Evolutionary conservation across 2,329 filamentous ascomycete genomes (phyloP).

Genomic region (Alternaria panax): DNA sequence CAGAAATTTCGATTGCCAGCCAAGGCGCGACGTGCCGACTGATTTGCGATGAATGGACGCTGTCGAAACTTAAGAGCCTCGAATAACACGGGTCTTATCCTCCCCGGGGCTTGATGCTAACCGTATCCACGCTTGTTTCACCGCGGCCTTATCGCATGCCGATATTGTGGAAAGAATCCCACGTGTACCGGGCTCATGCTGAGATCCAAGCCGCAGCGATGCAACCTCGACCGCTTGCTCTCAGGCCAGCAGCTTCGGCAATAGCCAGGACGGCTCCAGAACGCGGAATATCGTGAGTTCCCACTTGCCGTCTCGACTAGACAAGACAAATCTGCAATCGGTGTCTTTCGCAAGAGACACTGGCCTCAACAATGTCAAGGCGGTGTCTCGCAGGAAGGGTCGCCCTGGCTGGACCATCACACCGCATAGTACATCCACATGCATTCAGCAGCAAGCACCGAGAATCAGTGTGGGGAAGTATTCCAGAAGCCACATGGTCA

Average conservation of each 20-base stretch:
- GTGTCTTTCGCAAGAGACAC: constrained; percentile 16
- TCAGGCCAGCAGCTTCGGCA: constrained; percentile 25
- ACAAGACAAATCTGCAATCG: constrained; percentile 33
- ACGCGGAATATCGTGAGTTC: constrained; percentile 36
- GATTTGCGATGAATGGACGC: constrained; percentile 13
- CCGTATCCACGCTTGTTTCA: constrained; percentile 11
- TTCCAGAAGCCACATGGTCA: constrained; percentile 38
- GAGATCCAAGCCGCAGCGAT: constrained; percentile 27
- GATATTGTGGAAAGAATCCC: constrained; percentile 11
- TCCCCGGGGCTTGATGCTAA: constrained; percentile 12
- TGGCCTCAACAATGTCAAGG: constrained; percentile 27
- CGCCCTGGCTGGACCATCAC: constrained; percentile 32
- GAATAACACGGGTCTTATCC: constrained; percentile 6
- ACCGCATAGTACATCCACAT: constrained; percentile 30
- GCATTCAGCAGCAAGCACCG: constrained; percentile 27
- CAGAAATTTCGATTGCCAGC: constrained; percentile 15
- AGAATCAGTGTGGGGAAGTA: constrained; percentile 44
- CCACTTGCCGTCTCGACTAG: constrained; percentile 45
- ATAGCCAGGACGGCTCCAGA: constrained; percentile 40
- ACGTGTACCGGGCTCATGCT: constrained; percentile 11
- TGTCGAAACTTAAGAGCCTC: constrained; percentile 8
- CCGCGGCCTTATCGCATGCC: constrained; percentile 12
- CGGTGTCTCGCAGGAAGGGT: constrained; percentile 26
- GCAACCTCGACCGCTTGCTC: constrained; percentile 25
- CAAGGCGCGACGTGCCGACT: constrained; percentile 14